These are phyloP conservation scores for Coriolopsis trogii DNA, from an alignment of 1,284 basidiomycete genomes.

Conservation along the genomic window DNA sequence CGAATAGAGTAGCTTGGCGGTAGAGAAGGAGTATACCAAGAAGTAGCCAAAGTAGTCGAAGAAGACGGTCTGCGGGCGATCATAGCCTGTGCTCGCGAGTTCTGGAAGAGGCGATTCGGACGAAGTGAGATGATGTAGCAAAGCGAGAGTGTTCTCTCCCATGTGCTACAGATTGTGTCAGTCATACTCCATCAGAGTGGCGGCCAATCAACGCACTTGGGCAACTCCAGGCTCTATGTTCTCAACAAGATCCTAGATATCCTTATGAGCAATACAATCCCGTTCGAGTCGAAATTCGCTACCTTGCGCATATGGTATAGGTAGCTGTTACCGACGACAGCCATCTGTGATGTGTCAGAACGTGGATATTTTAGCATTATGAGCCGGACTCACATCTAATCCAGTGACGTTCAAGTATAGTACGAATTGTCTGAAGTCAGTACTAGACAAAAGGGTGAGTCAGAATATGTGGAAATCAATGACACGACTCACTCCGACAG, in stretches of 20 bases:
- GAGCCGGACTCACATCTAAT: constrained; percentile 64
- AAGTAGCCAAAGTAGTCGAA: constrained; percentile 73
- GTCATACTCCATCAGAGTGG: not conserved
- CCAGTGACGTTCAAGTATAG: constrained; percentile 89
- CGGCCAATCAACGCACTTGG: constrained; percentile 42
- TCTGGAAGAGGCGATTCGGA: constrained; percentile 64
- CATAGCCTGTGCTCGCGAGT: constrained; percentile 53
- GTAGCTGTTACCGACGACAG: constrained; percentile 92
- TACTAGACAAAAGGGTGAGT: constrained; percentile 48
- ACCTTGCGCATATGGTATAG: constrained; percentile 89
- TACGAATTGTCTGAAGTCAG: constrained; percentile 94
- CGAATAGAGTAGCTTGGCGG: constrained; percentile 74
- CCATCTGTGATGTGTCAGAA: constrained; percentile 66
- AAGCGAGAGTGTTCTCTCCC: constrained; percentile 87
- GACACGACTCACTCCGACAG: constrained; percentile 75
- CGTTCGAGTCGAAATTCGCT: not conserved
- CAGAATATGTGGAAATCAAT: not conserved
- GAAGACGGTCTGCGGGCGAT: constrained; percentile 73
- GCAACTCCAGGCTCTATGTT: constrained; percentile 83
- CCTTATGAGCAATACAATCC: not conserved
- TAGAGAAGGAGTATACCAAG: constrained; percentile 75
- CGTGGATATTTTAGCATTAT: not conserved
- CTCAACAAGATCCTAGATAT: constrained; percentile 69
- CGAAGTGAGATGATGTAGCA: constrained; percentile 81
- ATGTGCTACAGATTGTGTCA: constrained; percentile 69